Conservation (phyloP, 2,329 filamentous ascomycete species). For the Cladosporium sp. region DNA sequence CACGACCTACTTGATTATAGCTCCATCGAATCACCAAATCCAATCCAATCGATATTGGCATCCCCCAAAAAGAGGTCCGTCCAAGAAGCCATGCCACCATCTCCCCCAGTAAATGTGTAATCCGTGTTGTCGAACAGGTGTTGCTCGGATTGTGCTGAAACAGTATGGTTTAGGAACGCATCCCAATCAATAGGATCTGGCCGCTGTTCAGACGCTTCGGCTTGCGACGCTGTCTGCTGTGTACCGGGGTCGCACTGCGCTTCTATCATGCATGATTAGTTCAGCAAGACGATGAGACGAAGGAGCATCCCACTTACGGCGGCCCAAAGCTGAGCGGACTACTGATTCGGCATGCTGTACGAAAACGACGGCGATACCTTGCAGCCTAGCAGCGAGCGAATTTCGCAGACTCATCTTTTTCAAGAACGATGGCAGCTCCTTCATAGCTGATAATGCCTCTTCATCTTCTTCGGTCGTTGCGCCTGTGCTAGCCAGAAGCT, state of each 20-base stretch:
- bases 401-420: conserved; percentile 17
- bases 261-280: too few relatives aligned
- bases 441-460: conserved; percentile 17
- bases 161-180: conserved; percentile 6
- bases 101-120: background rate
- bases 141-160: background rate
- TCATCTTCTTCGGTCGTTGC: background rate
- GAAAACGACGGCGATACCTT: conserved; percentile 15
- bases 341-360: conserved; percentile 19
- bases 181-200: conserved; percentile 2
- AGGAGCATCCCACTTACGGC: too few relatives aligned
- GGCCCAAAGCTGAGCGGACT: too few relatives aligned
- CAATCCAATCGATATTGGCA: conserved; percentile 11
- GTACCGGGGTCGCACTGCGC: too few relatives aligned
- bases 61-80: conserved; percentile 9
- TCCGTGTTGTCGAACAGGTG: background rate
- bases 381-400: conserved; percentile 17
- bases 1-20: too few relatives aligned
- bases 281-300: too few relatives aligned
- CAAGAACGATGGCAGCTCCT: conserved; percentile 19
- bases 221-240: background rate
- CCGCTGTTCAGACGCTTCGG: background rate
- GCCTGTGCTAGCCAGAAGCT: conserved; percentile 14
- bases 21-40: conserved; percentile 1
- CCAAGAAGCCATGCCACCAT: background rate